These are phyloP conservation scores for Sporothrix phasma DNA, from an alignment of 2,329 filamentous ascomycete genomes.

Conservation along the genomic window DNA sequence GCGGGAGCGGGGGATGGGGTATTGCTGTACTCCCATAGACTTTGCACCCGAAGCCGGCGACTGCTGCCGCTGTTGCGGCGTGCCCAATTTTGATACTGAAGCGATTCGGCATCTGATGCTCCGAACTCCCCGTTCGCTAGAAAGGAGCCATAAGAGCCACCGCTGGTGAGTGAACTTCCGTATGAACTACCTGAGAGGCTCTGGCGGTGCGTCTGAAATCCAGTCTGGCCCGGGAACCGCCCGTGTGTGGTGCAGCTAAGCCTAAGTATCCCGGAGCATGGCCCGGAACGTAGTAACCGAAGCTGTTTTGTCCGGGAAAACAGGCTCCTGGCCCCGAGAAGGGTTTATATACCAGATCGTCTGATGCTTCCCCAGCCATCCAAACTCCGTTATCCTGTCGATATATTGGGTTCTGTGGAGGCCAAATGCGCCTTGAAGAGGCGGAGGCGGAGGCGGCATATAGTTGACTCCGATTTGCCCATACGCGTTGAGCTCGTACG, in stretches of 20 bases:
- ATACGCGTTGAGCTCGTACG: neutral
- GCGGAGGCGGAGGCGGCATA: neutral
- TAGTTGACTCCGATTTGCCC: neutral
- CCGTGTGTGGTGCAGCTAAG: neutral
- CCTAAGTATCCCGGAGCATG: neutral
- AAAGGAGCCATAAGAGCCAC: neutral
- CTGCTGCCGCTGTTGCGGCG: neutral
- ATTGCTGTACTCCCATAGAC: neutral
- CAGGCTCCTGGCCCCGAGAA: neutral
- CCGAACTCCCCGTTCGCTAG: neutral
- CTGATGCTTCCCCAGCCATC: neutral
- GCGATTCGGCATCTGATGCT: neutral
- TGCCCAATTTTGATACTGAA: neutral
- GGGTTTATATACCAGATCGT: neutral
- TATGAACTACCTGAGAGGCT: neutral
- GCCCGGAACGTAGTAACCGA: too few relatives aligned
- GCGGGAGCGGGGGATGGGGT: neutral
- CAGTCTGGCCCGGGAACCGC: neutral
- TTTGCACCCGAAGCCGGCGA: neutral
- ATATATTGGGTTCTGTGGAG: neutral
- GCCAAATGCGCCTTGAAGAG: neutral
- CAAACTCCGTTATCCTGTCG: neutral
- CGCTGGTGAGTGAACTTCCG: neutral
- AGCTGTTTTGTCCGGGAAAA: neutral
- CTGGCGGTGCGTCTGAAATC: neutral